Conservation (phyloP, 129 eudicot genomes). For the Cynara cardunculus region DNA sequence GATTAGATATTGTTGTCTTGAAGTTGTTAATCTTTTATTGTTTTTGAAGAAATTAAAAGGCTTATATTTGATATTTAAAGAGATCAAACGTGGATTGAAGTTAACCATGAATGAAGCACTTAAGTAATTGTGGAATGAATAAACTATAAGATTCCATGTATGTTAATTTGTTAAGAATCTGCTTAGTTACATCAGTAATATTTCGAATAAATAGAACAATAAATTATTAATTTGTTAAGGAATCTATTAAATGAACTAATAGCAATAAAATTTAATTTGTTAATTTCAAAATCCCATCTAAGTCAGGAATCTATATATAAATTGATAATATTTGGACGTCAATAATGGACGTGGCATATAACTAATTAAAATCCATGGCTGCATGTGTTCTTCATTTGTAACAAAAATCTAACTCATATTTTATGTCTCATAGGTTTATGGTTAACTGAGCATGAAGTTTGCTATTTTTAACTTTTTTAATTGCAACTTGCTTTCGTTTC, state of each 20-base stretch:
- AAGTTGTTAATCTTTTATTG: background rate
- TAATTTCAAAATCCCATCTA: background rate
- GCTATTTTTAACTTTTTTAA: background rate
- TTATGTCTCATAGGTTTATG: background rate
- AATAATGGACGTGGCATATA: background rate
- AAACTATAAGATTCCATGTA: background rate
- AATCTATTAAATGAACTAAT: background rate
- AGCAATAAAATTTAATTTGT: background rate
- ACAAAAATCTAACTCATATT: background rate
- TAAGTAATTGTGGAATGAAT: background rate
- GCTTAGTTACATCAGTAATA: background rate
- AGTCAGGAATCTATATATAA: background rate
- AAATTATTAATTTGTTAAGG: background rate
- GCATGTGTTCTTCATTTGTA: background rate
- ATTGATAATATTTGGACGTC: background rate
- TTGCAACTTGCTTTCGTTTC: background rate
- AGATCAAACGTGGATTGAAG: background rate
- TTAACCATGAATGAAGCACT: background rate
- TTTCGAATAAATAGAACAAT: background rate
- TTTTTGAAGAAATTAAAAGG: background rate
- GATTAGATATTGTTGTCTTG: background rate
- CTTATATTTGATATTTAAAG: background rate
- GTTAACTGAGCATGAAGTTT: background rate
- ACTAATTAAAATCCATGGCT: background rate
- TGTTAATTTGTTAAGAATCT: background rate